Conservation (phyloP, 768 basidiomycete genomes). For the Gelatoporia subvermispora region DNA sequence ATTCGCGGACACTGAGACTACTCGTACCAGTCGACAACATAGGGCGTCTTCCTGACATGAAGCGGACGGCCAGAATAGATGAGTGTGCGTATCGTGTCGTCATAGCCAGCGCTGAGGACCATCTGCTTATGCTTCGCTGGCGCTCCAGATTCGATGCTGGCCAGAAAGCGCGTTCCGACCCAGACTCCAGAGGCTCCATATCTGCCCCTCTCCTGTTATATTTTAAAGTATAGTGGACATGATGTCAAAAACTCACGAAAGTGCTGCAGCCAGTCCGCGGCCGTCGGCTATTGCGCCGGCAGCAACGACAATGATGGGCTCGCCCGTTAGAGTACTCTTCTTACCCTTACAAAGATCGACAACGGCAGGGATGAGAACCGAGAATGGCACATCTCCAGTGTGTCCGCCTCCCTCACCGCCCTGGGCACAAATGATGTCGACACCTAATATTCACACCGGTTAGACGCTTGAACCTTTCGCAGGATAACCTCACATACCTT, state of each 20-base stretch:
- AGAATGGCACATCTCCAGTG: conserved; percentile 79
- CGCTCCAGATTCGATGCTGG: conserved; percentile 75
- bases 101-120: conserved; percentile 63
- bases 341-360: conserved; percentile 68
- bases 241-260: conserved; percentile 53
- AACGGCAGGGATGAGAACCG: conserved; percentile 75
- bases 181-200: conserved; percentile 84
- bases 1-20: neutral
- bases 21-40: conserved; percentile 66
- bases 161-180: conserved; percentile 87
- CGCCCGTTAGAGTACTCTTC: conserved; percentile 73
- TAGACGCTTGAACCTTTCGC: neutral
- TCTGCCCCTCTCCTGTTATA: conserved; percentile 31
- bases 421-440: conserved; percentile 87
- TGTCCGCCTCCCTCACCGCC: conserved; percentile 91
- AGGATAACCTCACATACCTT: conserved; percentile 35
- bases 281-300: conserved; percentile 85
- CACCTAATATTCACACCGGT: conserved; percentile 39
- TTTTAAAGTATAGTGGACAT: neutral
- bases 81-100: conserved; percentile 66
- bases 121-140: conserved; percentile 69
- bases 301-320: conserved; percentile 72
- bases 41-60: conserved; percentile 76
- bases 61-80: conserved; percentile 79
- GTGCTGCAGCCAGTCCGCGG: conserved; percentile 69